Evolutionary conservation across 495 filamentous ascomycete genomes (phyloP).

Genomic region (Wilcoxina mikolae): DNA sequence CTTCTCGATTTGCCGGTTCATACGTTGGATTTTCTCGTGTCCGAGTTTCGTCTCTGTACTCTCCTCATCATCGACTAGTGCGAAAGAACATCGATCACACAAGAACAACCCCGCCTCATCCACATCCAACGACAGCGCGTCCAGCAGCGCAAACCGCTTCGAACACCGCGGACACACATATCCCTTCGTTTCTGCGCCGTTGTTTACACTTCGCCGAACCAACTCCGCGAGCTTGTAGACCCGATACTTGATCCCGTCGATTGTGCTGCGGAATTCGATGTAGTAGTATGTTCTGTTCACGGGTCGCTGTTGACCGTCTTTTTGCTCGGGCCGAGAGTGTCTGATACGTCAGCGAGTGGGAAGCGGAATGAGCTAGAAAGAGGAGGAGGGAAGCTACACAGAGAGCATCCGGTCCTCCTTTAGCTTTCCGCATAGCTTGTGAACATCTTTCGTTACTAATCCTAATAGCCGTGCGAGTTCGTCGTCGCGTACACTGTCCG

Average conservation of each 20-base stretch:
- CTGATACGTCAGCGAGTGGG: conserved; percentile 31
- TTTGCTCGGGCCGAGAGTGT: conserved; percentile 62
- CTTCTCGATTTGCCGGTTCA: conserved; percentile 74
- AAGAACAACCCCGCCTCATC: conserved; percentile 47
- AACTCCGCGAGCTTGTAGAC: conserved; percentile 69
- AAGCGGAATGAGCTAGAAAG: conserved; percentile 3
- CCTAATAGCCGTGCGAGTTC: conserved; percentile 75
- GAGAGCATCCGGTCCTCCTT: conserved; percentile 71
- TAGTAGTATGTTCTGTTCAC: conserved; percentile 86
- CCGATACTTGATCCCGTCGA: conserved; percentile 93
- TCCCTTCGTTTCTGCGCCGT: conserved; percentile 74
- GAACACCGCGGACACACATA: conserved; percentile 71
- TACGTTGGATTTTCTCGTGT: conserved; percentile 75
- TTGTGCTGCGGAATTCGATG: conserved; percentile 82
- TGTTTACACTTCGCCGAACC: conserved; percentile 66
- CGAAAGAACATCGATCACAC: conserved; percentile 64
- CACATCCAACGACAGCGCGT: conserved; percentile 40
- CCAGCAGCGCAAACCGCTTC: conserved; percentile 72
- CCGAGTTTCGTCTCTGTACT: conserved; percentile 45
- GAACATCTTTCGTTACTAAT: conserved; percentile 75
- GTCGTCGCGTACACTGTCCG: conserved; percentile 74
- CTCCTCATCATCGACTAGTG: conserved; percentile 54
- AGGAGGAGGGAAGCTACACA: conserved; percentile 41
- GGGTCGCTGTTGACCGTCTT: conserved; percentile 65
- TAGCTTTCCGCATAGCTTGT: conserved; percentile 69